Evolutionary conservation across 2,329 filamentous ascomycete genomes (phyloP).

Genomic region (Trichoderma lentiforme): DNA sequence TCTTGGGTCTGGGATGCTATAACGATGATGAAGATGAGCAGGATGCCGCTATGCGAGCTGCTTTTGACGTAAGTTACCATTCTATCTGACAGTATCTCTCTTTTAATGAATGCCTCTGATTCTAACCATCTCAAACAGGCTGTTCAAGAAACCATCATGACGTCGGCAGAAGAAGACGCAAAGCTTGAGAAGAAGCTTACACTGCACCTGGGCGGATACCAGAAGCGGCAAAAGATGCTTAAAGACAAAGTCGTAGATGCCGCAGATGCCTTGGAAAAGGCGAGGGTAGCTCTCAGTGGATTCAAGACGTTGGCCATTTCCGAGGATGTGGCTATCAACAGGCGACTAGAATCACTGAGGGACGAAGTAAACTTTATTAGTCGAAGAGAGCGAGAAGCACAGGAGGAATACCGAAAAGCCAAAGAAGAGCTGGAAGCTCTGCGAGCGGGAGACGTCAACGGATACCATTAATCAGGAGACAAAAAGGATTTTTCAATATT

Average conservation of each 20-base stretch:
- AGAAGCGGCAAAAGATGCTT: conserved; percentile 77
- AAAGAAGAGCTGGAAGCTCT: conserved; percentile 75
- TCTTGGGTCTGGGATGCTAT: conserved; percentile 80
- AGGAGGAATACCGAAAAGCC: conserved; percentile 74
- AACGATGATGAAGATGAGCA: conserved; percentile 70
- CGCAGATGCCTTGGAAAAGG: conserved; percentile 69
- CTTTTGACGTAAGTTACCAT: conserved; percentile 64
- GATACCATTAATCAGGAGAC: conserved; percentile 35
- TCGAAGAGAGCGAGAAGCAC: conserved; percentile 81
- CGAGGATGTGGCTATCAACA: conserved; percentile 72
- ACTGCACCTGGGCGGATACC: conserved; percentile 84
- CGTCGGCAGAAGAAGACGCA: conserved; percentile 73
- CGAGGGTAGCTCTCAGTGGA: conserved; percentile 66
- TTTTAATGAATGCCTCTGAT: not conserved
- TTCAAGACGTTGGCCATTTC: conserved; percentile 73
- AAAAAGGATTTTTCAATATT: not conserved
- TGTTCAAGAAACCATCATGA: conserved; percentile 69
- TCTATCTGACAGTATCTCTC: not conserved
- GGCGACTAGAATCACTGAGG: conserved; percentile 69
- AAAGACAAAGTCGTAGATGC: conserved; percentile 76
- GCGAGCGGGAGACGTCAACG: conserved; percentile 33
- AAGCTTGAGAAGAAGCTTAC: conserved; percentile 93
- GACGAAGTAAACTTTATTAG: conserved; percentile 82
- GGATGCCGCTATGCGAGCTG: conserved; percentile 58
- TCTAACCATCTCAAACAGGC: conserved; percentile 40